Evolutionary conservation across 2,329 filamentous ascomycete species (phyloP), one percentile per base, ranked within the genome.

Genomic region (Bimuria novae-zelandiae): DNA sequence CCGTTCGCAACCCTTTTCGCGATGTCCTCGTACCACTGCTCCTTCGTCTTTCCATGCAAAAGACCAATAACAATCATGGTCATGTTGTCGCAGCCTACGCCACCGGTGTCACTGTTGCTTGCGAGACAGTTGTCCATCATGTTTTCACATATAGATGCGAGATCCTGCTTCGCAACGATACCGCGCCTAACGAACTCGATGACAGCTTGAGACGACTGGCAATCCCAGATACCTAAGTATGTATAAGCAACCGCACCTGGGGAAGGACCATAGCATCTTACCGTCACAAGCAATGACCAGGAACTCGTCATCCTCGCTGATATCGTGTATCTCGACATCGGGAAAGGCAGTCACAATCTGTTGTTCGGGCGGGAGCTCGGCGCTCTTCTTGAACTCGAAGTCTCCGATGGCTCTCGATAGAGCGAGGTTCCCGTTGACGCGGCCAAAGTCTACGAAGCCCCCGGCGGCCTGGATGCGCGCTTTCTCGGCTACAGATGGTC

Each of bases 121-220:
- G 94, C 92, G 61, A 99, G 82, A 74, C 94, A 99, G 80, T 97
- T 99, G 81, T 99, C 93, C 94, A 99, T 99, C 91, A 99, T 96
- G 80, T 99, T 99, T 79, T 99, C 94, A 76, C 93, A 97, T 69
- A 99, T 97, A 74, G 90, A 89, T 51, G 92, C 87, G 46, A 99
- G 84, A 44, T 95, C 89, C 78, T 99, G 94, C 81, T 96, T 96
- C 46, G 92, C 92, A 44, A 92, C 93, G 74, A 99, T 96, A 52
- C 94, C 94, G 71, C 94, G 89, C 74, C 94, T 86, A 60, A 97
- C 94, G 72, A 99, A 99, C 76, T 99, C 94, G 64, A 97, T 81
- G 29, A 99, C 94, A 33, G 93, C 90, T 80, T 99, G 94, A 40
- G 94, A 99, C 51, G 94, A 97, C 76, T 97, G 94, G 76, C 94